Evolutionary conservation across 371 early-diverging fungal genomes (phyloP).

Genomic region (Mucor velutinosus): DNA sequence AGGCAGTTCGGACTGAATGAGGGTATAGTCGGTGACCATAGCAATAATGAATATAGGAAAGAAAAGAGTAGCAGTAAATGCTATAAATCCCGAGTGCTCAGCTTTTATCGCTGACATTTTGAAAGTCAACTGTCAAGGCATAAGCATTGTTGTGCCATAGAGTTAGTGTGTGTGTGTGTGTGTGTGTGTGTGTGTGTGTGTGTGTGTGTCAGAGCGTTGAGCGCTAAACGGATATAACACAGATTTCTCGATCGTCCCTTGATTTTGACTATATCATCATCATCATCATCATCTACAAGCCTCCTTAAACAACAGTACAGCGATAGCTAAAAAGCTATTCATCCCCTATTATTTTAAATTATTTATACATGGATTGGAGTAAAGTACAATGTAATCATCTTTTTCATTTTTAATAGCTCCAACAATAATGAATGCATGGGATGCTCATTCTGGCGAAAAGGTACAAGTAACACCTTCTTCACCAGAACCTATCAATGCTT

Average conservation of each 20-base stretch:
- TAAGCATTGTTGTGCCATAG: neutral
- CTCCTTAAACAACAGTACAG: neutral
- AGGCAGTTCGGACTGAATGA: neutral
- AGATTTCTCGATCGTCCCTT: neutral
- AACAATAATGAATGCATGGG: slow-evolving; percentile 6
- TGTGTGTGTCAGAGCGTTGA: neutral
- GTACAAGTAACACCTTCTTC: neutral
- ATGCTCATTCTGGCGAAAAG: slow-evolving; percentile 6
- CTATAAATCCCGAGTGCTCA: neutral
- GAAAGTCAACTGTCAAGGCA: slow-evolving; percentile 3
- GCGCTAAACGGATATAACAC: neutral
- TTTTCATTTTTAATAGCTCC: neutral
- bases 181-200: no score
- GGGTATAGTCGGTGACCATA: neutral
- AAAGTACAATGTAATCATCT: neutral
- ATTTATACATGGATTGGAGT: neutral
- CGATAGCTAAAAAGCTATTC: neutral
- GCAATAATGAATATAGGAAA: neutral
- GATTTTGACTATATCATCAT: neutral
- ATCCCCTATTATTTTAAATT: neutral
- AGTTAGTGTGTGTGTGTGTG: neutral
- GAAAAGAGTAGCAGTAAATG: neutral
- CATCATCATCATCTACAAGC: neutral
- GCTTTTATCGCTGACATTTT: neutral
- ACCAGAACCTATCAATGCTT: neutral